These are phyloP conservation scores for Neltuma alba DNA, from an alignment of 306 rosid species.

Conservation along the genomic window DNA sequence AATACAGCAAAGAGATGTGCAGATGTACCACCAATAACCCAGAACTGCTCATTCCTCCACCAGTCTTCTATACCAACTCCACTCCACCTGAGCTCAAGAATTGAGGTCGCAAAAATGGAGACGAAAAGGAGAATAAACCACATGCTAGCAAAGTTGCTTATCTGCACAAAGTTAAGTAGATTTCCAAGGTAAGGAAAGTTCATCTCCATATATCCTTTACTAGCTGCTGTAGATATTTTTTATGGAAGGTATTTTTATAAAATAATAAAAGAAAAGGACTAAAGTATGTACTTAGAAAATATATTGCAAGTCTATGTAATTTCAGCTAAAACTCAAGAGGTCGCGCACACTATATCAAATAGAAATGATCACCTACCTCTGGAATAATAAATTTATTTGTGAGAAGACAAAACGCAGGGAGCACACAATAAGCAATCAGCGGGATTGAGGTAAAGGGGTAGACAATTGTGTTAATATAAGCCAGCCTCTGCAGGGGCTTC, in stretches of 20 bases:
- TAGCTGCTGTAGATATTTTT: too few species aligned
- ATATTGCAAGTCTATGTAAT: not conserved
- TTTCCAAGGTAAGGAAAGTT: not conserved
- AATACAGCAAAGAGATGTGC: slow-evolving; percentile 98
- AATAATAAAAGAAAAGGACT: too few species aligned
- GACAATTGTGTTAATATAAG: slow-evolving; percentile 94
- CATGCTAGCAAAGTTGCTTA: slow-evolving; percentile 99
- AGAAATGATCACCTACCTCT: slow-evolving; percentile 60
- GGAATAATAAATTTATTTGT: slow-evolving; percentile 97
- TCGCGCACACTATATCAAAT: not conserved
- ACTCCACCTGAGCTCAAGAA: slow-evolving; percentile 99
- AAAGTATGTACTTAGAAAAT: too few species aligned
- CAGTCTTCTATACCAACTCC: slow-evolving; percentile 98
- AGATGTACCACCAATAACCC: slow-evolving; percentile 99
- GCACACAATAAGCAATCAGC: slow-evolving; percentile 82
- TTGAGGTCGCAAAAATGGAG: slow-evolving; percentile 87
- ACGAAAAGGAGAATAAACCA: slow-evolving; percentile 97
- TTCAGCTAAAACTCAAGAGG: not conserved
- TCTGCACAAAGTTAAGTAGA: slow-evolving; percentile 55
- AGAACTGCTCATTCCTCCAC: slow-evolving; percentile 99
- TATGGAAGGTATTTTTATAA: too few species aligned
- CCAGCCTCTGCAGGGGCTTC: slow-evolving; percentile 79
- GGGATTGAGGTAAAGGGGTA: slow-evolving; percentile 97
- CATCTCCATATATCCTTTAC: not conserved
- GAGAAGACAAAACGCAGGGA: slow-evolving; percentile 97